Base-by-base conservation (phyloP, 2,329 filamentous ascomycete species). In the Cordyceps farinosa region DNA sequence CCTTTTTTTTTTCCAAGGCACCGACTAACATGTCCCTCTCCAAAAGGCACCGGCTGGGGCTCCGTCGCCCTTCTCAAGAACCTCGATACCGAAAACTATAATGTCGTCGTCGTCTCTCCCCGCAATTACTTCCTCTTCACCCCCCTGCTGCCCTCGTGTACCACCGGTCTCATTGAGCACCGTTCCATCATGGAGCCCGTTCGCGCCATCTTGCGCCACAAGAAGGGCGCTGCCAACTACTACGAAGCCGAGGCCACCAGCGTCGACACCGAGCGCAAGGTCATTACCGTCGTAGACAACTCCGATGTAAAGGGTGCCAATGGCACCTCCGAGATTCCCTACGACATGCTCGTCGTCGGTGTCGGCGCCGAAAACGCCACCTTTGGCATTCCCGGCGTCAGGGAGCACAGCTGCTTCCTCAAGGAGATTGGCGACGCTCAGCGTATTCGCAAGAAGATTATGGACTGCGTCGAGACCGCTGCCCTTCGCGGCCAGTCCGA, bases 41-140 rank as follows among this genome's bases (percentile, higher is more conserved):
- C 17, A 36, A 22, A 40, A 97, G 94, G 94, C 73, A 96, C 93
- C 71, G 95, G 95, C 70, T 99, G 95, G 95, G 95, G 81, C 70
- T 92, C 94, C 50, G 92, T 99, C 72, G 96, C 94, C 65, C 88
- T 99, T 66, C 87, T 99, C 69, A 99, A 99, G 87, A 97, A 96
- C 77, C 90, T 99, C 78, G 93, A 99, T 75, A 97, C 94, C 66
- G 91, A 96, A 78, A 96, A 98, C 85, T 99, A 98, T 87, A 98
- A 99, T 77, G 94, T 98, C 77, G 79, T 98, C 74, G 92, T 99
- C 76, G 91, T 99, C 77, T 98, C 95, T 56, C 95, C 95, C 61
- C 91, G 95, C 76, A 99, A 99, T 82, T 99, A 97, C 86, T 99
- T 99, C 88, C 89, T 99, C 70, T 99, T 99, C 85, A 99, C 95